Percentiles rank a stretch among this genome's conserved stretches.
Conservation (phyloP, 768 basidiomycete species). For the Hericium coralloides region DNA sequence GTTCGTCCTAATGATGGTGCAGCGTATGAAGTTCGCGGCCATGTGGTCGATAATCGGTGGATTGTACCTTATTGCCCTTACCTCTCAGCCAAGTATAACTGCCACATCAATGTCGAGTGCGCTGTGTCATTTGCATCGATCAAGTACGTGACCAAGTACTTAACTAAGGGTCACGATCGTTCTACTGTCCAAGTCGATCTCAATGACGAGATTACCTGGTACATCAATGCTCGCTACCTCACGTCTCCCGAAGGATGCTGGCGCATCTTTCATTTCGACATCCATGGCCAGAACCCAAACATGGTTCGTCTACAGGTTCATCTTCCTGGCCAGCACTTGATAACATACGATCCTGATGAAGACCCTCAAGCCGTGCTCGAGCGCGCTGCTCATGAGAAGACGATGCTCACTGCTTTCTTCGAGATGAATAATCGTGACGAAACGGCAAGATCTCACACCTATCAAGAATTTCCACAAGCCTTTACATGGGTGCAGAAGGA, state of each 20-base stretch:
- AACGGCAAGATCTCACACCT: constrained; percentile 16
- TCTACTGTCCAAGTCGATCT: constrained; percentile 25
- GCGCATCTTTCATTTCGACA: constrained; percentile 24
- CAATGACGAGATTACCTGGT: constrained; percentile 27
- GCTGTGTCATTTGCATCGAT: constrained; percentile 26
- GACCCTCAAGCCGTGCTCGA: constrained; percentile 9
- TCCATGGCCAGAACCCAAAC: constrained; percentile 26
- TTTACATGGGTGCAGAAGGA: constrained; percentile 19
- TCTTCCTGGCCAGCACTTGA: constrained; percentile 26
- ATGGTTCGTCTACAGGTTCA: constrained; percentile 36
- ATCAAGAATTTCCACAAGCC: constrained; percentile 31
- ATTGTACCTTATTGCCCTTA: constrained; percentile 34
- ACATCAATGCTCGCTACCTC: constrained; percentile 31
- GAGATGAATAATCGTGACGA: constrained; percentile 12
- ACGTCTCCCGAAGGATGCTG: constrained; percentile 27
- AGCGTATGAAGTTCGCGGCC: constrained; percentile 14
- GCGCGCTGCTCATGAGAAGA: constrained; percentile 16
- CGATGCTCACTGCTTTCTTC: constrained; percentile 25
- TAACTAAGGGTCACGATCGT: constrained; percentile 39
- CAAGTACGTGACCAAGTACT: constrained; percentile 42
- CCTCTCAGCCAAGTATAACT: constrained; percentile 27
- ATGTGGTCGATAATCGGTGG: constrained; percentile 27
- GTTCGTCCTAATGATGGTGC: constrained; percentile 26
- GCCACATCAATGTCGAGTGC: constrained; percentile 45
- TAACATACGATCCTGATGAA: constrained; percentile 29